Percentiles rank a stretch among this genome's conserved stretches.
Evolutionary conservation across 495 filamentous ascomycete species (phyloP).

Genomic region (Symbiotaphrina buchneri): DNA sequence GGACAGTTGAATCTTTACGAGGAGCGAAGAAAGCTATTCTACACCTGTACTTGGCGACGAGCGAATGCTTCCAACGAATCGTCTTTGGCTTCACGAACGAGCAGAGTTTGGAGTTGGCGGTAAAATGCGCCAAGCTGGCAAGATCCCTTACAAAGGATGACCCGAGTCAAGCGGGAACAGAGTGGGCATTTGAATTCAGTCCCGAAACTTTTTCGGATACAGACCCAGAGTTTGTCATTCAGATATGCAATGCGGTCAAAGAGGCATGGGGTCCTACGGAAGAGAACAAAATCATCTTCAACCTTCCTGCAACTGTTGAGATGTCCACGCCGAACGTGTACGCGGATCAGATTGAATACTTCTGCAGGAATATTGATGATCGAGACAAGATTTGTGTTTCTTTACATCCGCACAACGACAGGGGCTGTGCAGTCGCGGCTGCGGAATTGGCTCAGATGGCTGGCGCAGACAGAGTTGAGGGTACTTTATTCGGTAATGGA

Average conservation of each 20-base stretch:
- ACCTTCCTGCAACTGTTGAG: conserved; percentile 90
- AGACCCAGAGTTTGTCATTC: conserved; percentile 57
- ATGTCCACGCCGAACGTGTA: conserved; percentile 92
- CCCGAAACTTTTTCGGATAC: conserved; percentile 94
- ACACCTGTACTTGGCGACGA: conserved; percentile 91
- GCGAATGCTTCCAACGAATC: conserved; percentile 74
- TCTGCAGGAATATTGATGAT: conserved; percentile 57
- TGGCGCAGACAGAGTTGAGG: conserved; percentile 88
- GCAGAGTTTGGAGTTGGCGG: conserved; percentile 62
- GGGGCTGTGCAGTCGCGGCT: conserved; percentile 73
- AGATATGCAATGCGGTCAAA: conserved; percentile 88
- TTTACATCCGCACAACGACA: conserved; percentile 85
- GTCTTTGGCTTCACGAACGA: conserved; percentile 76
- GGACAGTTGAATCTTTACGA: conserved; percentile 75
- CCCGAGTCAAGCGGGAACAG: conserved; percentile 45
- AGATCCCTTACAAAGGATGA: conserved; percentile 90
- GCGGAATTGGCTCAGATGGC: conserved; percentile 93
- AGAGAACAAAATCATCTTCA: conserved; percentile 85
- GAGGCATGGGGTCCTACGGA: conserved; percentile 74
- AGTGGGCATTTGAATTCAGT: conserved; percentile 92
- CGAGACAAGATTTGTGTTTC: conserved; percentile 64
- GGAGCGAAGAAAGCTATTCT: conserved; percentile 90
- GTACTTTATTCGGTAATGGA: conserved; percentile 87
- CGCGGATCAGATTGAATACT: conserved; percentile 93
- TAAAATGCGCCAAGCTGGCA: conserved; percentile 68